Percentiles rank a stretch among this genome's conserved stretches.
These are phyloP conservation scores for Lactarius hengduanensis DNA, from an alignment of 768 basidiomycete genomes.

Conservation along the genomic window DNA sequence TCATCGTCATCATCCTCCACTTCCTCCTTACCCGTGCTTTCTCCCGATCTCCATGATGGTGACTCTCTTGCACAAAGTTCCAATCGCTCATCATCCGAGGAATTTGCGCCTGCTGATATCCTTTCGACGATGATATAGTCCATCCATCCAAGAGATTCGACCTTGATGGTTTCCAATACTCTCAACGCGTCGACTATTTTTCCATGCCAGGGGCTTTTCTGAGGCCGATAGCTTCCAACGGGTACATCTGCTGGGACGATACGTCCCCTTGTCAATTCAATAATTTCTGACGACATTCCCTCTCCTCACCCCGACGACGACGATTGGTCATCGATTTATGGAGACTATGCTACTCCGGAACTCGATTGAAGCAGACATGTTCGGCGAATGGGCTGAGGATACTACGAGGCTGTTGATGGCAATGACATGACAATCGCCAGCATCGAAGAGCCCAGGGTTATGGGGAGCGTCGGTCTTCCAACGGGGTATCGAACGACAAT, in stretches of 20 bases:
- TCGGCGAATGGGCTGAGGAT: slow-evolving; percentile 1
- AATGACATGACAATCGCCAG: slow-evolving; percentile 3
- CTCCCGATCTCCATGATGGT: slow-evolving; percentile 19
- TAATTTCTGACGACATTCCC: slow-evolving; percentile 19
- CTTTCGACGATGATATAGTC: slow-evolving; percentile 12
- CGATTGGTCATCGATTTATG: slow-evolving; percentile 16
- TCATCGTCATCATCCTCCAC: slow-evolving; percentile 34
- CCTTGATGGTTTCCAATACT: slow-evolving; percentile 6
- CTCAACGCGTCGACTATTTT: slow-evolving; percentile 20
- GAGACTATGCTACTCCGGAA: slow-evolving; percentile 20
- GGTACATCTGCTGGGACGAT: slow-evolving; percentile 49
- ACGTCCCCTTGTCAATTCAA: slow-evolving; percentile 33
- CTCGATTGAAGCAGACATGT: slow-evolving; percentile 16
- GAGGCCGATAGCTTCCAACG: slow-evolving; percentile 37
- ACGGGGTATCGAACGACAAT: slow-evolving; percentile 22
- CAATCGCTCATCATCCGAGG: slow-evolving; percentile 20
- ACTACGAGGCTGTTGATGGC: slow-evolving; percentile 17
- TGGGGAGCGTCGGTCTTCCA: slow-evolving; percentile 9
- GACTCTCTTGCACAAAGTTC: slow-evolving; percentile 18
- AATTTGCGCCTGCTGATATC: slow-evolving; percentile 18
- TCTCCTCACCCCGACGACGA: slow-evolving; percentile 26
- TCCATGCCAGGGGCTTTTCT: slow-evolving; percentile 18
- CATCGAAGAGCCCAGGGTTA: slow-evolving; percentile 5
- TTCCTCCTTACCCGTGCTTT: slow-evolving; percentile 30
- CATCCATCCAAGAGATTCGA: slow-evolving; percentile 10